Base-by-base conservation (phyloP, 192 early-diverging fungal genomes). In the Gorgonomyces haynaldii region DNA sequence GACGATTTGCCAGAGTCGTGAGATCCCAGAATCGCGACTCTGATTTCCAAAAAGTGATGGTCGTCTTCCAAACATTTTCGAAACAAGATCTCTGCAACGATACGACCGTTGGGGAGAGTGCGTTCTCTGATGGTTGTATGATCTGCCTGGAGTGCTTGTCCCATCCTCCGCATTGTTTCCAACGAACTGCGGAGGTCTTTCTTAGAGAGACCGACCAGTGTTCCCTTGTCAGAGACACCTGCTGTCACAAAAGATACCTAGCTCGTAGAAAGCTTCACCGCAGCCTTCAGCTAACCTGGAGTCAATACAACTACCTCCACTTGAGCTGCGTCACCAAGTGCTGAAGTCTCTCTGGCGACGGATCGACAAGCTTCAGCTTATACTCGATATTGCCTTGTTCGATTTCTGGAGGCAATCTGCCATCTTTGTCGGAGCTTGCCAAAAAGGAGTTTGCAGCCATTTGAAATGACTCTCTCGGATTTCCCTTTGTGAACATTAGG, bases 351-450 rank as follows among this genome's bases (percentile, higher is more conserved):
- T 81, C 79, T 3, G 69, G 60, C 1, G 77, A 58, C 4, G 80
- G 76, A 27, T 74, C 67, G n/a, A 85, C 56, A 19, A 88, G 52
- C 46, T 82, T 75, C 39, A 88, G 79, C 71, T 86, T 93, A 70
- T 91, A 91, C 57, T 91, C 83, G 26, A 95, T 79, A 54, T 90
- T 90, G 20, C 91, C 91, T 21, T 86, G 73, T 53, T 95, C 91
- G 19, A 85, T 56, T 56, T 94, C 88, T 41, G 83, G 83, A 2
- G 85, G 84, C 34, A 91, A 59, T 35, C 17, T 40, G 8, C 32
- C 15, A 35, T 48, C 15, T 23, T 26, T 27, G 6, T 22, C 20
- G 17, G 46, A 19, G n/a, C n/a, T n/a, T 35, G 23, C 46, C 21
- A 48, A 38, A 3, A 48, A 27, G 10, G 46, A 48, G 10, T 28